A percentile compares a stretch with the other conserved stretches of the same genome.
These are phyloP conservation scores for Boletellus ananiceps DNA, from an alignment of 768 basidiomycete species.

Conservation along the genomic window DNA sequence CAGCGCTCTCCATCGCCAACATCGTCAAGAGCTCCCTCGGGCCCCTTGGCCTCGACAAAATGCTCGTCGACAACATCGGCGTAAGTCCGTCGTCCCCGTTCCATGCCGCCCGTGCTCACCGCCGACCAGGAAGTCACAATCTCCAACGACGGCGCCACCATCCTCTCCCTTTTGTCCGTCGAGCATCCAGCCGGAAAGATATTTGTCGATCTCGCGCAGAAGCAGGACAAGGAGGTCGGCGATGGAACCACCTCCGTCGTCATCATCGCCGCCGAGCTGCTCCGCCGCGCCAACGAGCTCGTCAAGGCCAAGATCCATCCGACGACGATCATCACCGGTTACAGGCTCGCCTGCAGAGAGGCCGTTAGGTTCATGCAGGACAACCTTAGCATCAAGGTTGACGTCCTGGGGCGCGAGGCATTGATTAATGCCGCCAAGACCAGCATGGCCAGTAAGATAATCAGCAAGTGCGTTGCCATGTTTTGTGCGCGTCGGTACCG, in stretches of 20 bases:
- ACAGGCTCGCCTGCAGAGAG: constrained; percentile 93
- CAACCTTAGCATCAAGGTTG: constrained; percentile 92
- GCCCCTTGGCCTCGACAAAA: constrained; percentile 92
- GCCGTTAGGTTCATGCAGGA: constrained; percentile 98
- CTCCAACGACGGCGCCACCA: constrained; percentile 99
- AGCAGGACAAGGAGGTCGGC: constrained; percentile 98
- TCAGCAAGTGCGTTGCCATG: constrained; percentile 74
- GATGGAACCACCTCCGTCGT: constrained; percentile 99
- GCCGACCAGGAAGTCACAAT: constrained; percentile 88
- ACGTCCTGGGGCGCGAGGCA: constrained; percentile 85
- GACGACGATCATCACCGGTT: constrained; percentile 98
- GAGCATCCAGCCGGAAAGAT: constrained; percentile 97
- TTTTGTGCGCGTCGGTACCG: background rate
- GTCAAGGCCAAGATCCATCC: constrained; percentile 98
- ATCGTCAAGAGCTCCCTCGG: constrained; percentile 95
- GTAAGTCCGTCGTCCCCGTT: constrained; percentile 41
- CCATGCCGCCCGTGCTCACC: constrained; percentile 7
- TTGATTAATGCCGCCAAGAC: constrained; percentile 97
- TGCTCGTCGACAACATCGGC: constrained; percentile 97
- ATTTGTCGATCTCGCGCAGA: constrained; percentile 97
- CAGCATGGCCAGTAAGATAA: constrained; percentile 98
- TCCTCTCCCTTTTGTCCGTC: constrained; percentile 87
- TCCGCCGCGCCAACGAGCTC: constrained; percentile 94
- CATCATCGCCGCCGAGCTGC: constrained; percentile 93
- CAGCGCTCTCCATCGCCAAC: constrained; percentile 95